A percentile compares a stretch with the other conserved stretches of the same genome.
phyloP scores from a whole-genome alignment of 2,329 filamentous ascomycete genomes.

The Aspergillus pseudoglaucus region DNA sequence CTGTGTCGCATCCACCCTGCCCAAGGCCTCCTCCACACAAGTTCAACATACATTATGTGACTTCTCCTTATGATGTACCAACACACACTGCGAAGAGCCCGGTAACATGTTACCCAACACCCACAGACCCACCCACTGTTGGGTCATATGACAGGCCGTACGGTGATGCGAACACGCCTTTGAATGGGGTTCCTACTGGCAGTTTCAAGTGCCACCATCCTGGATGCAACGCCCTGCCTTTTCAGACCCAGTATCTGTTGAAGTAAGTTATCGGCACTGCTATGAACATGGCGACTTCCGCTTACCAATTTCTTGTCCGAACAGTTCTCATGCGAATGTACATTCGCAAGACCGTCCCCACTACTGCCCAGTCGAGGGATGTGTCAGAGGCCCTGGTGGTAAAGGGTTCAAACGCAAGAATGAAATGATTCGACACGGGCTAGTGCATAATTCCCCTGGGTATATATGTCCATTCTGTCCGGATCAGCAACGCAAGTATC shows the following conservation, averaged over 20 bases:
- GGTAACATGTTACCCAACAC: constrained; percentile 34
- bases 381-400: constrained; percentile 54
- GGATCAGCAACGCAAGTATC: constrained; percentile 88
- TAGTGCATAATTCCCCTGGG: constrained; percentile 89
- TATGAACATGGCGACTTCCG: too few relatives aligned
- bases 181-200: constrained; percentile 23
- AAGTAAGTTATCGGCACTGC: constrained; percentile 43
- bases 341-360: constrained; percentile 59
- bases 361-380: constrained; percentile 55
- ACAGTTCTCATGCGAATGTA: constrained; percentile 51
- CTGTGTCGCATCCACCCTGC: constrained; percentile 23
- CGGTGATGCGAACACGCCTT: constrained; percentile 15
- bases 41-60: constrained; percentile 20
- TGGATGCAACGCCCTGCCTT: constrained; percentile 53
- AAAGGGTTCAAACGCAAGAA: constrained; percentile 65
- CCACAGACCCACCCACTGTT: constrained; percentile 27
- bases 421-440: constrained; percentile 67
- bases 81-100: constrained; percentile 30
- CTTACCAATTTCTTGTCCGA: neutral
- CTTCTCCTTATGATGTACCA: constrained; percentile 21
- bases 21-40: constrained; percentile 22
- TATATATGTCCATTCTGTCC: constrained; percentile 96
- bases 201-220: constrained; percentile 49
- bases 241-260: constrained; percentile 59
- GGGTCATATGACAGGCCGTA: constrained; percentile 17